Conservation (phyloP, 345 rosid genomes). For the Corchorus olitorius region DNA sequence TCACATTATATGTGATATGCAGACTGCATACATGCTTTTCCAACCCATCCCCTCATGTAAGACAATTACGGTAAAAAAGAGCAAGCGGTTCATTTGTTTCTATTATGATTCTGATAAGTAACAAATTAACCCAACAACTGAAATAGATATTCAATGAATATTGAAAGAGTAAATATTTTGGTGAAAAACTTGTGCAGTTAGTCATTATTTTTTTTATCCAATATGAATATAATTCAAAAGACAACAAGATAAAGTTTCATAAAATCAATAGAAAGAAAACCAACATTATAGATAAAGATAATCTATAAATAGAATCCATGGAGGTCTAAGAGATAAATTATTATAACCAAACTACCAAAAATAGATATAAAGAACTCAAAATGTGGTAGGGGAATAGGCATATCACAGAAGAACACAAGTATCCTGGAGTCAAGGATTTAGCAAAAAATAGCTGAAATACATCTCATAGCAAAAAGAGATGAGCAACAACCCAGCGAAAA, state of each 20-base stretch:
- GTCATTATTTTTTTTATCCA: neutral
- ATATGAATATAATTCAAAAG: neutral
- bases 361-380: neutral
- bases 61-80: neutral
- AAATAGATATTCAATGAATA: neutral
- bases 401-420: neutral
- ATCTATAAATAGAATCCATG: neutral
- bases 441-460: conserved; percentile 1
- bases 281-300: too few species aligned
- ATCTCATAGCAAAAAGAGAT: neutral
- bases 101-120: neutral
- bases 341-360: neutral
- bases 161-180: conserved; percentile 5
- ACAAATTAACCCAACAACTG: neutral
- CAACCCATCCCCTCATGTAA: neutral
- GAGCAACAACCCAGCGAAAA: neutral
- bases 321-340: neutral
- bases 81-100: neutral
- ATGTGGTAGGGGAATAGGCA: neutral
- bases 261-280: neutral
- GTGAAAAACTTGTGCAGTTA: neutral
- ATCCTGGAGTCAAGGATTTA: neutral
- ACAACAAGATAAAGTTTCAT: neutral
- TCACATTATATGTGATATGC: neutral
- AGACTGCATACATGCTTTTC: neutral